These are phyloP conservation scores for Nasturtium officinale DNA, from an alignment of 345 rosid genomes.

Conservation along the genomic window DNA sequence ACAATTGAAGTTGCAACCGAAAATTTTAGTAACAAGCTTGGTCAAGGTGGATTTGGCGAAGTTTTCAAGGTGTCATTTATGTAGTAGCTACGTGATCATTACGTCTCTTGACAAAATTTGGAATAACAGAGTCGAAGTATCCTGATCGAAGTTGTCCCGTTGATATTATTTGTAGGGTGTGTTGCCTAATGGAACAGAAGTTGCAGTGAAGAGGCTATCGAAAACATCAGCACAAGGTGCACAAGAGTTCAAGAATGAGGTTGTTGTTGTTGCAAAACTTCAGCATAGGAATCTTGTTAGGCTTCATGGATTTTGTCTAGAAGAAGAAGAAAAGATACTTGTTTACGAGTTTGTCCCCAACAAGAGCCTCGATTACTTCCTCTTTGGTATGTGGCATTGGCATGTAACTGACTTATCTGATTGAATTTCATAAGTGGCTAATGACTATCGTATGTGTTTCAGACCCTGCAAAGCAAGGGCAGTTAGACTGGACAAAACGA, in stretches of 20 bases:
- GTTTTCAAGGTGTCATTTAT: neutral
- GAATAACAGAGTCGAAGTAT: neutral
- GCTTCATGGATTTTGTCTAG: neutral
- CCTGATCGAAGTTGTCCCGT: neutral
- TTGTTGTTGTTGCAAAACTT: neutral
- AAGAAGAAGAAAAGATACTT: slow-evolving; percentile 2
- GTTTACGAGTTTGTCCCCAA: slow-evolving; percentile 7
- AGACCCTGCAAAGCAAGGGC: neutral
- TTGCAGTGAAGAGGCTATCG: neutral
- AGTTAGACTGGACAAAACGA: neutral
- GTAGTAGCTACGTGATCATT: neutral
- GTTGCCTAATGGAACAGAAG: neutral
- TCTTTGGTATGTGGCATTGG: neutral
- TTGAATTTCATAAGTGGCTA: neutral
- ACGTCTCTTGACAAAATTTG: neutral
- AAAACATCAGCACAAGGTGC: neutral
- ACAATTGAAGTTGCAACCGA: neutral
- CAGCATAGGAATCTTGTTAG: slow-evolving; percentile 1
- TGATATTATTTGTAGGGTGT: neutral
- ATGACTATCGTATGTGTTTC: neutral
- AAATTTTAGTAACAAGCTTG: neutral
- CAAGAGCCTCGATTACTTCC: slow-evolving; percentile 12
- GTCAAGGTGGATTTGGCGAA: slow-evolving; percentile 3
- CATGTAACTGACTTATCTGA: no score
- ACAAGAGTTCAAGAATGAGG: slow-evolving; percentile 7